Evolutionary conservation across 805 yeast species (phyloP).

Genomic region (Metschnikowia amazonensis): DNA sequence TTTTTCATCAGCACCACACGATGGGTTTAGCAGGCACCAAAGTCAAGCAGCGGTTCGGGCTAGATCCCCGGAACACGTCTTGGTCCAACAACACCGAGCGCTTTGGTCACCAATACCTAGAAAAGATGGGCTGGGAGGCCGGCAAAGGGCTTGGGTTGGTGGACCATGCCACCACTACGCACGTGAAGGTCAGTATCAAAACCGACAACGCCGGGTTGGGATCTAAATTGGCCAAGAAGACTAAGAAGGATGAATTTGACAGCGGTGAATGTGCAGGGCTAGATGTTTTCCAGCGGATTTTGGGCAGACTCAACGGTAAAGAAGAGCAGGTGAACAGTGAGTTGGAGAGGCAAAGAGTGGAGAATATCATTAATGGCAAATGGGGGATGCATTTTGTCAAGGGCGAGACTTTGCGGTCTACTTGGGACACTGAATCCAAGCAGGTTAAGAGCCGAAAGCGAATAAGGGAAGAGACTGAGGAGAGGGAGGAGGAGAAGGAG

Average conservation of each 20-base stretch:
- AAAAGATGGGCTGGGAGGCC: conserved; percentile 86
- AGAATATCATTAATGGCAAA: conserved; percentile 72
- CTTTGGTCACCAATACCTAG: conserved; percentile 84
- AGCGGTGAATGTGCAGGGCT: conserved; percentile 85
- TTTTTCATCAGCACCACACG: conserved; percentile 3
- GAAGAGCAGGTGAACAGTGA: conserved; percentile 63
- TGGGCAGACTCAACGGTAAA: conserved; percentile 87
- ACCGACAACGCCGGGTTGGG: conserved; percentile 87
- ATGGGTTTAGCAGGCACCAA: conserved; percentile 85
- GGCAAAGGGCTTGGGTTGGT: conserved; percentile 84
- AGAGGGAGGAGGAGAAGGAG: conserved; percentile 23
- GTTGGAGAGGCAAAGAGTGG: conserved; percentile 63
- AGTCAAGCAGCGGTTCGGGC: conserved; percentile 79
- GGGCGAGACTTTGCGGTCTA: conserved; percentile 79
- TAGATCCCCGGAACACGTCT: conserved; percentile 88
- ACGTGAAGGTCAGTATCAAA: conserved; percentile 77
- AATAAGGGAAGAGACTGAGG: conserved; percentile 19
- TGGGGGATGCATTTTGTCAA: conserved; percentile 86
- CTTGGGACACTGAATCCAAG: conserved; percentile 66
- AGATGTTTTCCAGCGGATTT: conserved; percentile 86
- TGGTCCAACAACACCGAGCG: conserved; percentile 86
- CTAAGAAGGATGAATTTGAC: conserved; percentile 64
- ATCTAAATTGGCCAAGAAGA: conserved; percentile 61
- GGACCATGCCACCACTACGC: conserved; percentile 64
- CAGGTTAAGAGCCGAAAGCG: conserved; percentile 15